Evolutionary conservation across 148 eudicot genomes (phyloP).

Genomic region (Chenopodium quinoa): DNA sequence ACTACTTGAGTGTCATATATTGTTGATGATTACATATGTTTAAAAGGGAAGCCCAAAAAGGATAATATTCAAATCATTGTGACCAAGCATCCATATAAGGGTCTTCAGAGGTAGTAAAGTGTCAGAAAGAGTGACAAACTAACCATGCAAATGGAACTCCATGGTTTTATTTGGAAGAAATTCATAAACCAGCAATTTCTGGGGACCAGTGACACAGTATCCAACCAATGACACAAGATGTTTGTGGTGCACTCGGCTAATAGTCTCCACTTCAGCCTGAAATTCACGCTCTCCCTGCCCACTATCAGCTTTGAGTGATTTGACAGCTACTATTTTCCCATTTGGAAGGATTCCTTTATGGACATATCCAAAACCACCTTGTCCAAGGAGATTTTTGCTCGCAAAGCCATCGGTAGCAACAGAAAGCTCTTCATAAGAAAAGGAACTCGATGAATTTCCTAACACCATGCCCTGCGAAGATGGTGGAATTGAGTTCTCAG

Average conservation of each 20-base stretch:
- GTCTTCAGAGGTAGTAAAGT: not conserved
- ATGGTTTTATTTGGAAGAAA: conserved; percentile 80
- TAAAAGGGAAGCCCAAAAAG: not conserved
- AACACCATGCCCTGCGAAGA: conserved; percentile 62
- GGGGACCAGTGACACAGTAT: conserved; percentile 64
- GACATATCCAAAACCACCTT: conserved; percentile 96
- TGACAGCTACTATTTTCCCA: conserved; percentile 88
- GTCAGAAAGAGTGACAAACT: conserved; percentile 18
- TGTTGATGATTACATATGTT: not conserved
- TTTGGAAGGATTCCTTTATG: conserved; percentile 85
- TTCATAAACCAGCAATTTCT: conserved; percentile 88
- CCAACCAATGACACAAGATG: conserved; percentile 98
- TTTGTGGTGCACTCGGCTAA: conserved; percentile 96
- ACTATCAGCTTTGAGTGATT: conserved; percentile 82
- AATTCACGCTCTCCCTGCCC: conserved; percentile 97
- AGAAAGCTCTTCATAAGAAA: conserved; percentile 75
- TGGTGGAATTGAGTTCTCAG: conserved; percentile 40
- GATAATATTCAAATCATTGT: not conserved
- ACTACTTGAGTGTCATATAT: not conserved
- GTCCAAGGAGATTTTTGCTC: conserved; percentile 76
- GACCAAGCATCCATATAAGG: not conserved
- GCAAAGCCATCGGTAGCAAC: conserved; percentile 93
- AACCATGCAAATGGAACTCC: conserved; percentile 92
- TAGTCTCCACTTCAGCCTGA: conserved; percentile 94
- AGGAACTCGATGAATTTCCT: conserved; percentile 61